Conservation (phyloP, 139 green algal species). For the Chlamydomonas schloesseri region DNA sequence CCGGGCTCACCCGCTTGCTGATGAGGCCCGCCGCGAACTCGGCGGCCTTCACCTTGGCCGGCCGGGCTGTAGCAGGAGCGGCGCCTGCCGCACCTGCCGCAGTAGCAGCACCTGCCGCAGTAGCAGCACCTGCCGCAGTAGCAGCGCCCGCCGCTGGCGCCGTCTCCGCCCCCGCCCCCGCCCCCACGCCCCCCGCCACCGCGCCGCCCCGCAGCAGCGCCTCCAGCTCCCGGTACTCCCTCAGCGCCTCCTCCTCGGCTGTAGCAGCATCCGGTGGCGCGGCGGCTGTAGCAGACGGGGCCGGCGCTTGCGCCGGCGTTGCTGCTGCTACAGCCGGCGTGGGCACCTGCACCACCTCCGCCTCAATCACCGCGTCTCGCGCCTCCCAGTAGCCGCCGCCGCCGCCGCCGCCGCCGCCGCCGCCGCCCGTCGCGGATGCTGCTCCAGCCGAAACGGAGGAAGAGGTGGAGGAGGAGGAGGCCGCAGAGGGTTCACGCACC, state of each 20-base stretch:
- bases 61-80: too few species aligned
- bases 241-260: slow-evolving; percentile 10
- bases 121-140: too few species aligned
- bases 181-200: not conserved
- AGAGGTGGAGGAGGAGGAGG: not conserved
- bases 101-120: not conserved
- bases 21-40: too few species aligned
- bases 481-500: not conserved
- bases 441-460: not conserved
- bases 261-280: not conserved
- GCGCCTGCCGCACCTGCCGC: not conserved
- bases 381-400: not conserved
- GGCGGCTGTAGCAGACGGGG: not conserved
- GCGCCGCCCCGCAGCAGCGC: not conserved
- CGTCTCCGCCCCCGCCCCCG: not conserved
- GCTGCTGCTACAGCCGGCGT: not conserved
- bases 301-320: not conserved
- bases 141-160: not conserved
- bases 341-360: not conserved
- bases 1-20: too few species aligned
- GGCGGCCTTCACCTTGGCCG: too few species aligned
- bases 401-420: not conserved
- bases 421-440: not conserved
- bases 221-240: slow-evolving; percentile 31
- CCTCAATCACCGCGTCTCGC: not conserved